A percentile compares a stretch with the other conserved stretches of the same genome.
Evolutionary conservation across 202 grass and related monocot species (phyloP).

Genomic region (Musa balbisiana): DNA sequence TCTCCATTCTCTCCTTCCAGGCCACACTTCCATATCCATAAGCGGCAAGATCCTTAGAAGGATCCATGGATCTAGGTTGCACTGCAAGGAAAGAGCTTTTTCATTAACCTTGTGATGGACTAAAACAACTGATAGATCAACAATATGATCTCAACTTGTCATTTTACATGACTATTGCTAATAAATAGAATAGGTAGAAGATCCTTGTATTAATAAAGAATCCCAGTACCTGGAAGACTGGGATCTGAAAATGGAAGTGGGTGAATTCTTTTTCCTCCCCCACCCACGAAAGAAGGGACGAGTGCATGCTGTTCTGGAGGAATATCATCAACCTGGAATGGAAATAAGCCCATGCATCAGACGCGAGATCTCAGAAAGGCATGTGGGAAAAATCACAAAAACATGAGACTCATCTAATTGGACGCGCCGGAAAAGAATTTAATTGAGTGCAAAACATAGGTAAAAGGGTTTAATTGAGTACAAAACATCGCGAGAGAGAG

Average conservation of each 20-base stretch:
- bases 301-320: constrained; percentile 1
- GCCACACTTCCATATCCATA: constrained; percentile 8
- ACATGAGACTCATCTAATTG: too few species aligned
- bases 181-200: background rate
- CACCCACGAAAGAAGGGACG: background rate
- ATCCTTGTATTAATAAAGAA: background rate
- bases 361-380: too few species aligned
- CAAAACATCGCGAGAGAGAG: too few species aligned
- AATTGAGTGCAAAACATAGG: too few species aligned
- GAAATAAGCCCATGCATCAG: background rate
- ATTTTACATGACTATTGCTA: too few species aligned
- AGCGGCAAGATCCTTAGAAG: background rate
- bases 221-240: background rate
- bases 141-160: background rate
- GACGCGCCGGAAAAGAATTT: too few species aligned
- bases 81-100: background rate
- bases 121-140: background rate
- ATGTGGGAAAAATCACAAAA: too few species aligned
- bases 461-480: too few species aligned
- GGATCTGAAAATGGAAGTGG: background rate
- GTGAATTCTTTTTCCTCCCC: constrained; percentile 1
- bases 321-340: background rate
- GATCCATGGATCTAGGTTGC: constrained; percentile 4
- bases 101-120: background rate
- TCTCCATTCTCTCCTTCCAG: background rate